Conservation (phyloP, 2,329 filamentous ascomycete species). For the Calycina herbarum region DNA sequence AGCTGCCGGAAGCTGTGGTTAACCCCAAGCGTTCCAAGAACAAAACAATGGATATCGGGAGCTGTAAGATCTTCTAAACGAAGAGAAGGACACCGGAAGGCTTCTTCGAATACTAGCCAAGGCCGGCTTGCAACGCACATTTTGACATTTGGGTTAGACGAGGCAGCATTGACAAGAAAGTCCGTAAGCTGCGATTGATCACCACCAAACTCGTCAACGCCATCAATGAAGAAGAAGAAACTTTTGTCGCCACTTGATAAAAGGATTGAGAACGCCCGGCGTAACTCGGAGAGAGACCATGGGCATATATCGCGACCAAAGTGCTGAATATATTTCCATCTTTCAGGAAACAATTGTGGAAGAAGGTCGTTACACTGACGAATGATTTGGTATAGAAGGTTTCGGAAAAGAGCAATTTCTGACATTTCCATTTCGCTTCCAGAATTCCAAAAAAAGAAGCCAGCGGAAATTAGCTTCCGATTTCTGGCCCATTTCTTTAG, state of each 20-base stretch:
- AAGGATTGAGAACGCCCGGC: background rate
- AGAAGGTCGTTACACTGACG: constrained; percentile 5
- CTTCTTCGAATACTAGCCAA: background rate
- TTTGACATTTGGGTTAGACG: background rate
- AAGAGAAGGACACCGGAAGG: background rate
- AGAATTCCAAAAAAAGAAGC: constrained; percentile 6
- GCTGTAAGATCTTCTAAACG: background rate
- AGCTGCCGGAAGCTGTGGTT: too few relatives aligned
- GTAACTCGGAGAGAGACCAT: background rate
- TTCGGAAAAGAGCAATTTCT: background rate
- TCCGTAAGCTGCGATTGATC: background rate
- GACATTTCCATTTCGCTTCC: constrained; percentile 1
- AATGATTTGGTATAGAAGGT: background rate
- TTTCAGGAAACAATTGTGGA: background rate
- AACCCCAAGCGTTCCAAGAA: too few relatives aligned
- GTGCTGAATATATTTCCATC: background rate
- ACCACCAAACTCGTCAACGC: background rate
- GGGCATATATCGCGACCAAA: background rate
- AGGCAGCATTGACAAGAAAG: background rate
- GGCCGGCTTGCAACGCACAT: constrained; percentile 7
- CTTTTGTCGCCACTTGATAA: background rate
- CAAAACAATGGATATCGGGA: constrained; percentile 1
- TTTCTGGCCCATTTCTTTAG: background rate
- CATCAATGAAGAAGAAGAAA: background rate
- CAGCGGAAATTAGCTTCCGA: background rate